These are phyloP conservation scores for Gaeumannomyces tritici DNA, from an alignment of 2,329 filamentous ascomycete species.

Conservation along the genomic window DNA sequence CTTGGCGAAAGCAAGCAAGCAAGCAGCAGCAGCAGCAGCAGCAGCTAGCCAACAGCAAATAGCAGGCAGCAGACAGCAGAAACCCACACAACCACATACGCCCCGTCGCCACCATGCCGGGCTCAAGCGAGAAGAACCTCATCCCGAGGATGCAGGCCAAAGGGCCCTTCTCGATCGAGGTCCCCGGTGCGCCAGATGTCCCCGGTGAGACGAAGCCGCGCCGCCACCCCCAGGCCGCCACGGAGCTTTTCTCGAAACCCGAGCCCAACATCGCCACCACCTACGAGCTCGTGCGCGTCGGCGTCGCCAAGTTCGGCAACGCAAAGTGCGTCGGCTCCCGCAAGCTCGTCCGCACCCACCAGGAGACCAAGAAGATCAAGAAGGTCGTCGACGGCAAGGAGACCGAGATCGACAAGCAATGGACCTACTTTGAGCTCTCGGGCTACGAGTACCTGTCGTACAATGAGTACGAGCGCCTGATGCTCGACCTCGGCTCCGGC, in stretches of 20 bases:
- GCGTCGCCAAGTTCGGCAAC: conserved; percentile 56
- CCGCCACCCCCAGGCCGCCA: conserved; percentile 51
- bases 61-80: background rate
- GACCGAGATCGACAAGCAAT: conserved; percentile 72
- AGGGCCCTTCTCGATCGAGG: conserved; percentile 60
- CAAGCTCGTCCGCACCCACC: conserved; percentile 65
- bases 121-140: conserved; percentile 11
- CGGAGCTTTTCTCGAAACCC: conserved; percentile 52
- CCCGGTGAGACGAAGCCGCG: conserved; percentile 69
- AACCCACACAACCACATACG: background rate
- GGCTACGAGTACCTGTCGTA: conserved; percentile 70
- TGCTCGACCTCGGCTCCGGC: conserved; percentile 58
- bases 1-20: background rate
- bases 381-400: conserved; percentile 76
- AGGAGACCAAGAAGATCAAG: conserved; percentile 83
- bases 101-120: conserved; percentile 7
- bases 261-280: conserved; percentile 58
- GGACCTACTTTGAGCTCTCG: conserved; percentile 80
- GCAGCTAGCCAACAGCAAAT: background rate
- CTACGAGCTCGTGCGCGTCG: conserved; percentile 64
- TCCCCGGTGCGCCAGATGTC: conserved; percentile 46
- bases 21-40: background rate
- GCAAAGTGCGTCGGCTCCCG: conserved; percentile 59
- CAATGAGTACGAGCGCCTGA: conserved; percentile 65
- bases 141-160: conserved; percentile 43